Percentiles rank a stretch among this genome's conserved stretches.
These are phyloP conservation scores for Dactylellina drechsleri DNA, from an alignment of 2,329 filamentous ascomycete species.

Conservation along the genomic window DNA sequence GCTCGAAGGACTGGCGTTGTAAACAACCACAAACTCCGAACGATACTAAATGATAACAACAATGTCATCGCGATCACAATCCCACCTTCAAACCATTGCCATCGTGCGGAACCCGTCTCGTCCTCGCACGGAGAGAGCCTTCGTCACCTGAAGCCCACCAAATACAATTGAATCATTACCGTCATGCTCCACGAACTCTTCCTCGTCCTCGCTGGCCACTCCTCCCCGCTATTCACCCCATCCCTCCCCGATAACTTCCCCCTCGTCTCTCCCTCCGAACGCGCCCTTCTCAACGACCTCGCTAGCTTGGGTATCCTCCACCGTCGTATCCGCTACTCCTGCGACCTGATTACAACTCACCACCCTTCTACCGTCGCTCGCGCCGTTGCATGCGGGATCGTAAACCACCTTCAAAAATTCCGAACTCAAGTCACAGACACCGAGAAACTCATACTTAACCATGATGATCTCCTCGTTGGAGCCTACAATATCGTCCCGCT, in stretches of 20 bases:
- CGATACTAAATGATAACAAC: neutral
- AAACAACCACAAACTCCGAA: neutral
- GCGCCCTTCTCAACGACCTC: slow-evolving; percentile 78
- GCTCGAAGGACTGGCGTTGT: neutral
- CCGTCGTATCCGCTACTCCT: slow-evolving; percentile 74
- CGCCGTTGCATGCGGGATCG: slow-evolving; percentile 82
- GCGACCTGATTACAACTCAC: slow-evolving; percentile 72
- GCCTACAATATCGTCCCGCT: slow-evolving; percentile 93
- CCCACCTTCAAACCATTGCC: neutral
- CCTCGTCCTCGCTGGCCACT: slow-evolving; percentile 92
- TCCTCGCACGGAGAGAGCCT: slow-evolving; percentile 9
- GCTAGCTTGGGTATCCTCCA: slow-evolving; percentile 82
- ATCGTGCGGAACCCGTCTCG: neutral
- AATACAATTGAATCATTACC: neutral
- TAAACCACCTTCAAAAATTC: slow-evolving; percentile 80
- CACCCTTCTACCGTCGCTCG: slow-evolving; percentile 87
- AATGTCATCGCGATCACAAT: neutral
- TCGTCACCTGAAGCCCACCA: slow-evolving; percentile 3
- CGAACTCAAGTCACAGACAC: slow-evolving; percentile 85
- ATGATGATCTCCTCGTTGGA: slow-evolving; percentile 82
- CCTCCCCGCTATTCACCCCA: slow-evolving; percentile 81
- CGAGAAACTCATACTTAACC: slow-evolving; percentile 78
- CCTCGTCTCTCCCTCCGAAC: slow-evolving; percentile 66
- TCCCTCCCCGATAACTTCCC: slow-evolving; percentile 64
- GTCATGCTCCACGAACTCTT: slow-evolving; percentile 97